Conservation (phyloP, 768 basidiomycete species). For the Lactarius pseudohatsudake region DNA sequence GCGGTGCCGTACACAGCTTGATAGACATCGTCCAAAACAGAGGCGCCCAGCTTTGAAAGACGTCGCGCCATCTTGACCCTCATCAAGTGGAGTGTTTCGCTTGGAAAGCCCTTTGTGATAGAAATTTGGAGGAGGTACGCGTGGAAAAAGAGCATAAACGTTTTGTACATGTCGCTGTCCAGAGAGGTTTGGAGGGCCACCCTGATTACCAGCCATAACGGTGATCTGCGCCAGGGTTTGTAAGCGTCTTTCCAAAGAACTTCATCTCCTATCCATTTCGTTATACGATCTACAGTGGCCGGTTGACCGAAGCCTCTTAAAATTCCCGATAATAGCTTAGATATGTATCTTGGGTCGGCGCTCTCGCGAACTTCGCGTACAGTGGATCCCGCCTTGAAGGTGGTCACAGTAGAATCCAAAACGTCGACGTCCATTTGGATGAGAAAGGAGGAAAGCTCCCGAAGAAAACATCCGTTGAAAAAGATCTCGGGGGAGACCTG, state of each 20-base stretch:
- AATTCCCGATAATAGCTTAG: neutral
- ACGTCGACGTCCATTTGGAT: neutral
- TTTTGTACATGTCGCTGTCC: neutral
- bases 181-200: neutral
- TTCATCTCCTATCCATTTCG: neutral
- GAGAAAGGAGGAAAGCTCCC: neutral
- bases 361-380: neutral
- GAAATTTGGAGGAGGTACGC: neutral
- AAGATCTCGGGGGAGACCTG: slow-evolving; percentile 33
- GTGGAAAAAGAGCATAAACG: slow-evolving; percentile 1
- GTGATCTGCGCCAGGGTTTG: neutral
- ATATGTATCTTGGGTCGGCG: neutral
- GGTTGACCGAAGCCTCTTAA: neutral
- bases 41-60: neutral
- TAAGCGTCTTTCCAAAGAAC: neutral
- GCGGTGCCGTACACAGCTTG: neutral
- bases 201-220: neutral
- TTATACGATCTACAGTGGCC: neutral
- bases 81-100: neutral
- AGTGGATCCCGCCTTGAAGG: neutral
- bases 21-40: neutral
- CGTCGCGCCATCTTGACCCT: neutral
- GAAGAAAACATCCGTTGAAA: neutral
- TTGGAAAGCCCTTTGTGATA: neutral
- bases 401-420: neutral